These are phyloP conservation scores for Voacanga thouarsii DNA, from an alignment of 257 asterid species.

Conservation along the genomic window DNA sequence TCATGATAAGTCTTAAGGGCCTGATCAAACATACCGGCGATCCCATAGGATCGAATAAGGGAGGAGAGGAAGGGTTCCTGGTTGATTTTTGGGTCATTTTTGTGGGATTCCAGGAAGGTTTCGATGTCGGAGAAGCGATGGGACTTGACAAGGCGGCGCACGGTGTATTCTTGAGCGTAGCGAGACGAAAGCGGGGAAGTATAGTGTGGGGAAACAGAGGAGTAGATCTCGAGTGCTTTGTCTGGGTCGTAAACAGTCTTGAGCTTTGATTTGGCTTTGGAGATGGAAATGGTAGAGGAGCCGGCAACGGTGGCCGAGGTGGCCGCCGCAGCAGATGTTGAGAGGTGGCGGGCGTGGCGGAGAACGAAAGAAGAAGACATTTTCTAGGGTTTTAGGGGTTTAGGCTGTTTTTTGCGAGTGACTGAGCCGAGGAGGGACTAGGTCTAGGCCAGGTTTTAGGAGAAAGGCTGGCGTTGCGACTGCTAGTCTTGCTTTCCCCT, in stretches of 20 bases:
- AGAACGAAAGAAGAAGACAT: constrained; percentile 38
- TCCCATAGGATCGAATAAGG: constrained; percentile 73
- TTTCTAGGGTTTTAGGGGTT: constrained; percentile 19
- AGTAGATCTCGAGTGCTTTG: constrained; percentile 63
- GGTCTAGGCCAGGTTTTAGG: neutral
- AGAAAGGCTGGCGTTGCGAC: too few relatives aligned
- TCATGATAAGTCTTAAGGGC: constrained; percentile 51
- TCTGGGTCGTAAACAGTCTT: constrained; percentile 54
- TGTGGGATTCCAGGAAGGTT: constrained; percentile 69
- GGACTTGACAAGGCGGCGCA: constrained; percentile 70
- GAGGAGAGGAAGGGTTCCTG: constrained; percentile 66
- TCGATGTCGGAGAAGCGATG: constrained; percentile 65
- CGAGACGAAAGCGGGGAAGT: constrained; percentile 49
- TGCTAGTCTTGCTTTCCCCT: too few relatives aligned
- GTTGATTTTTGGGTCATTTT: constrained; percentile 53
- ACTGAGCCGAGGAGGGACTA: neutral
- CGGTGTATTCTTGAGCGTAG: constrained; percentile 63
- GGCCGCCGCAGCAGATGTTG: constrained; percentile 31
- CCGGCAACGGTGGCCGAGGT: constrained; percentile 5
- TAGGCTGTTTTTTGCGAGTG: neutral
- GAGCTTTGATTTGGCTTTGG: constrained; percentile 54
- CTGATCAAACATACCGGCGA: constrained; percentile 72
- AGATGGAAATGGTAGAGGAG: constrained; percentile 33
- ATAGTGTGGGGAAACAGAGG: constrained; percentile 48
- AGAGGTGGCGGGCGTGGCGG: constrained; percentile 62